Evolutionary conservation across 2,329 filamentous ascomycete species (phyloP), one percentile per base, ranked within the genome.

Genomic region (Penicillium concentricum): DNA sequence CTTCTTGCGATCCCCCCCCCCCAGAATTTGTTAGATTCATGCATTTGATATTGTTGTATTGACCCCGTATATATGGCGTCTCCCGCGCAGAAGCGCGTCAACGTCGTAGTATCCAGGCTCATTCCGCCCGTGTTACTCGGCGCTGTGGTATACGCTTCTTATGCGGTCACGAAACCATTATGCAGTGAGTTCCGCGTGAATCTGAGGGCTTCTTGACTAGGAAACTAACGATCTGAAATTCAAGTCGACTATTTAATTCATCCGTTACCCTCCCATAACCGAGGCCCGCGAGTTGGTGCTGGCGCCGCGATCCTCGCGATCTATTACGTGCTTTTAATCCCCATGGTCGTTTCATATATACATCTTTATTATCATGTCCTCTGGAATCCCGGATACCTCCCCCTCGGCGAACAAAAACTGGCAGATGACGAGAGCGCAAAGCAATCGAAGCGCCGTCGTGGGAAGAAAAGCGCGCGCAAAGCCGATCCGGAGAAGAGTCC

Each of bases 191-290:
- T 28, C 35, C 52, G 48, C 39, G 20, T n/a, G 4, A 22, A 30
- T n/a, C 4, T 22, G 8, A 15, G 32, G 8, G 5, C 18, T 15
- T n/a, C 3, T 26, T 16, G 10, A 20, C 3, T 16, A 16, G 10
- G 22, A 20, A 30, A 20, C 43, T 51, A 50, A 51, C n/a, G 4
- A 37, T 45, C 38, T 20, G 51, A 38, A 42, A 38, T 28, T 42
- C 26, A 67, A 91, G 89, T 93, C 63, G 78, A 89, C 65, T 92
- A 91, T 70, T 82, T 96, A 44, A 78, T 92, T 59, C 73, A 78
- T 53, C 79, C 81, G 24, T 69, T 75, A 48, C 67, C 71, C 51
- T 67, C 73, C 57, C 71, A 72, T 64, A 62, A 67, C 67, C 64
- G 67, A 70, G 44, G 71, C 67, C 72, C 74, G 69, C 75, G 82